Base-by-base conservation (phyloP, 768 basidiomycete species). In the Pulveroboletus ravenelii region DNA sequence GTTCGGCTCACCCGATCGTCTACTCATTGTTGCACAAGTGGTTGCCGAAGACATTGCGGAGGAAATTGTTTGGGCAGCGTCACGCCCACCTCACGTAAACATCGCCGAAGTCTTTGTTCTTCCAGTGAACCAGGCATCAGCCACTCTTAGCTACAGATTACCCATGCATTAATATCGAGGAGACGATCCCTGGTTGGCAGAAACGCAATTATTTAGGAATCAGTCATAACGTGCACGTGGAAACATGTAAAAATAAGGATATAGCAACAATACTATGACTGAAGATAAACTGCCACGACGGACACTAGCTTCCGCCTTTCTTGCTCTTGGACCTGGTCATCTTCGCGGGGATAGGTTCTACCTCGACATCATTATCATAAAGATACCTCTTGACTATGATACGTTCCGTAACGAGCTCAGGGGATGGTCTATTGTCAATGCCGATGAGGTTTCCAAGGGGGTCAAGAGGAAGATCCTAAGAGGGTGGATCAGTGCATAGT, bases 31-130 rank as follows among this genome's bases (percentile, higher is more conserved):
- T 41, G 15, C 30, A 20, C 30, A 61, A 93, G 89, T 95, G 67
- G 77, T 79, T 6, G 83, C 85, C 7, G 78, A 85, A 52, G 93
- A 97, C 63, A 87, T 97, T 41, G 96, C 96, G 1, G 96, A 99
- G 66, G 93, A 98, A 70, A 94, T 99, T 62, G 93, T 95, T 17
- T 99, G 95, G 95, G 85, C 85, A 13, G 95, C 96, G 17, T 78
- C 88, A 10, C 84, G 94, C 37, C 94, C 94, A 10, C 77, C 89
- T 36, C 94, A 95, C 62, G 90, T 97, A 40, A 93, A 97, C 64
- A 78, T 97, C 38, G 92, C 90, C 1, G 87, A 93, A 62, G 69
- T 89, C 10, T 79, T 81, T 49, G 76, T 91, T 40, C 79, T 89
- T 58, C 89, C 89, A 2, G 84, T 85, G 29, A 89, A 89, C 64